A percentile compares a stretch with the other conserved stretches of the same genome.
Conservation (phyloP, 352 stramenopile genomes). For the Phytophthora cryptogea region DNA sequence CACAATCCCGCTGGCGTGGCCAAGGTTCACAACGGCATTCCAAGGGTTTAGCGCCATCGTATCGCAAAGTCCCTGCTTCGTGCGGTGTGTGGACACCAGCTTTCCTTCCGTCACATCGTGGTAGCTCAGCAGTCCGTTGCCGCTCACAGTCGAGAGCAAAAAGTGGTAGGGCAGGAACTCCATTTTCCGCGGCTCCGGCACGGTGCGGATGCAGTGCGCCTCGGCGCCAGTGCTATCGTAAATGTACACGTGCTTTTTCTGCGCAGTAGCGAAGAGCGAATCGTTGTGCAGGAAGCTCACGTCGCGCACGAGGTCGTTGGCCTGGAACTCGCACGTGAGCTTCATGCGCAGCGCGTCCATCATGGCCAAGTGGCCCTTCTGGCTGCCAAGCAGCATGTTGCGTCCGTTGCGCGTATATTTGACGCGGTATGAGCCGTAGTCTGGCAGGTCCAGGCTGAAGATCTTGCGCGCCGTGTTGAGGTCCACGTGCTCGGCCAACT, state of each 20-base stretch:
- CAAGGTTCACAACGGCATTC: slow-evolving; percentile 97
- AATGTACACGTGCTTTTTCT: slow-evolving; percentile 99
- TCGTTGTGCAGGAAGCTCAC: slow-evolving; percentile 98
- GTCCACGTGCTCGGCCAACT: slow-evolving; percentile 89
- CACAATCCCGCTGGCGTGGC: slow-evolving; percentile 97
- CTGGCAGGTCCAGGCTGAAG: slow-evolving; percentile 93
- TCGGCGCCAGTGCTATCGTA: slow-evolving; percentile 98
- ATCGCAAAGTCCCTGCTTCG: slow-evolving; percentile 91
- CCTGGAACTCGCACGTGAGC: slow-evolving; percentile 93
- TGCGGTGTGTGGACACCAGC: slow-evolving; percentile 92
- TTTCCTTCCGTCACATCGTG: slow-evolving; percentile 96
- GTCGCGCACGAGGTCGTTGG: slow-evolving; percentile 95
- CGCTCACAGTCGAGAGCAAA: slow-evolving; percentile 95
- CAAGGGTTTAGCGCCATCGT: slow-evolving; percentile 96
- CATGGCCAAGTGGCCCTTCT: slow-evolving; percentile 94
- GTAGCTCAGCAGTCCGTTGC: slow-evolving; percentile 92
- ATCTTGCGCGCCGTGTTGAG: slow-evolving; percentile 95
- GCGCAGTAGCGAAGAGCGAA: slow-evolving; percentile 95
- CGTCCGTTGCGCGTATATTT: slow-evolving; percentile 96
- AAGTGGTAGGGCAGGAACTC: slow-evolving; percentile 99
- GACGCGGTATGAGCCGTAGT: slow-evolving; percentile 94
- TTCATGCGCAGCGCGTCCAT: slow-evolving; percentile 94
- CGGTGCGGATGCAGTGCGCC: slow-evolving; percentile 95
- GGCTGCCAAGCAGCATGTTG: slow-evolving; percentile 93
- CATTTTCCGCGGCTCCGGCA: slow-evolving; percentile 92